A percentile compares a stretch with the other conserved stretches of the same genome.
Conservation (phyloP, 1,284 basidiomycete species). For the Vanrija humicola region DNA sequence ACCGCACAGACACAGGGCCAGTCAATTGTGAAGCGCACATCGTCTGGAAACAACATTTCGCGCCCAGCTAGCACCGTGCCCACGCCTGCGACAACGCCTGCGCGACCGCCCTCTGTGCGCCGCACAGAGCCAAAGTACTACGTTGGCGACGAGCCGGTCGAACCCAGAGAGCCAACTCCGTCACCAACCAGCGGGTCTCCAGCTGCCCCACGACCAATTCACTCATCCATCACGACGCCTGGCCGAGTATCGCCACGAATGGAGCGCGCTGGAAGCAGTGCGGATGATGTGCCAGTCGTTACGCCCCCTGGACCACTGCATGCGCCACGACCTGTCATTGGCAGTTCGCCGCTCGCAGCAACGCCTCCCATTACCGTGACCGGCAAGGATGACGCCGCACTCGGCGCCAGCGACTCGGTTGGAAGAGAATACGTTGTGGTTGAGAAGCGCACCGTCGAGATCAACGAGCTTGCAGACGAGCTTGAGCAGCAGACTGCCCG, state of each 20-base stretch:
- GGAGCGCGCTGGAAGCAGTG: conserved; percentile 13
- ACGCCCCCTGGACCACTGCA: conserved; percentile 26
- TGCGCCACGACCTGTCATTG: conserved; percentile 19
- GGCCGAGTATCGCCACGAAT: conserved; percentile 18
- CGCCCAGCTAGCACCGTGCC: conserved; percentile 2
- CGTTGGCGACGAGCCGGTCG: conserved; percentile 32
- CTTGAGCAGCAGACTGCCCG: conserved; percentile 47
- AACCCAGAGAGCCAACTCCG: background rate
- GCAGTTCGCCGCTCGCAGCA: conserved; percentile 42
- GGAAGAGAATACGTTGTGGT: conserved; percentile 56
- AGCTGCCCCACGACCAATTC: conserved; percentile 29
- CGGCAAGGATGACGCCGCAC: conserved; percentile 33
- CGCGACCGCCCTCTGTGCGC: conserved; percentile 11
- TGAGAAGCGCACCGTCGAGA: conserved; percentile 57
- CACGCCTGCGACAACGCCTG: conserved; percentile 4
- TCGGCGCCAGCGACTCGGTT: conserved; percentile 38
- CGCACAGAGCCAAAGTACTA: conserved; percentile 45
- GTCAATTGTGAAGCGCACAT: background rate
- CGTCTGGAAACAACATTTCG: conserved; percentile 4
- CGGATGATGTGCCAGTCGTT: conserved; percentile 33
- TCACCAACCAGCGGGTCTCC: conserved; percentile 4
- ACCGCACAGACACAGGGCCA: background rate
- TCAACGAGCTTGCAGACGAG: conserved; percentile 56
- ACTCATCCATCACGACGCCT: conserved; percentile 1
- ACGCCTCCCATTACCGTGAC: conserved; percentile 44